Evolutionary conservation across 1,284 basidiomycete genomes (phyloP), one percentile per base, ranked within the genome.

Genomic region (Cerioporus squamosus): DNA sequence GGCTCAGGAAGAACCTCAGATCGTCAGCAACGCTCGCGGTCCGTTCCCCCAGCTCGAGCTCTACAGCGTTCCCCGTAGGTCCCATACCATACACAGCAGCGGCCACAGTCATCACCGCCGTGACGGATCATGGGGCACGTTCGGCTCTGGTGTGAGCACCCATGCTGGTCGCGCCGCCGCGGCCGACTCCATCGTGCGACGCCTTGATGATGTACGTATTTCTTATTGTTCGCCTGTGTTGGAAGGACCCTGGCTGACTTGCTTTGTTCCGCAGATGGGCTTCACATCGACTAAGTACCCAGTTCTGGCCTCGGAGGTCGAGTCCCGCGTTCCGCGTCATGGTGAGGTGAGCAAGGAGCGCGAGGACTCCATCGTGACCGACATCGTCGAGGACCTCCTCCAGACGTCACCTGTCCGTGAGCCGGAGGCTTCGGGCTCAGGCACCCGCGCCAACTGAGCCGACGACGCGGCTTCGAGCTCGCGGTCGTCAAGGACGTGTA

Each of bases 11-110:
- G 44, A 20, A 26, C 52, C 62, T 1, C 80, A 81, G 54, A 77
- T 84, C 53, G 81, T 86, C 56, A 87, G 84, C 73, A 82, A 83
- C 53, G 86, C 82, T 9, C 77, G 82, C 54, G 81, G 81, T n/a
- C 75, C 74, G 17, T 86, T 80, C 66, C 86, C 86, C 39, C 80
- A 81, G 57, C 74, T 86, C 26, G 86, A 87, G 70, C 82, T 87
- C 73, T 77, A 81, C 68, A 82, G 78, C 62, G 75, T 85, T 9
- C 67, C 68, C 8, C 66, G 68, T 40, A 60, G 71, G 47, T 66
- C 67, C 22, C 66, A 72, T 60, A 72, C 70, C 10, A 63, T 70
- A 31, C 67, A 70, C 24, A 67, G 63, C 15, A 46, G 62, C 18
- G 62, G 63, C 14, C 63, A 66, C 12, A 10, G 33, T 36, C 33